phyloP scores from a whole-genome alignment of 768 basidiomycete species.

The Trametes gibbosa region DNA sequence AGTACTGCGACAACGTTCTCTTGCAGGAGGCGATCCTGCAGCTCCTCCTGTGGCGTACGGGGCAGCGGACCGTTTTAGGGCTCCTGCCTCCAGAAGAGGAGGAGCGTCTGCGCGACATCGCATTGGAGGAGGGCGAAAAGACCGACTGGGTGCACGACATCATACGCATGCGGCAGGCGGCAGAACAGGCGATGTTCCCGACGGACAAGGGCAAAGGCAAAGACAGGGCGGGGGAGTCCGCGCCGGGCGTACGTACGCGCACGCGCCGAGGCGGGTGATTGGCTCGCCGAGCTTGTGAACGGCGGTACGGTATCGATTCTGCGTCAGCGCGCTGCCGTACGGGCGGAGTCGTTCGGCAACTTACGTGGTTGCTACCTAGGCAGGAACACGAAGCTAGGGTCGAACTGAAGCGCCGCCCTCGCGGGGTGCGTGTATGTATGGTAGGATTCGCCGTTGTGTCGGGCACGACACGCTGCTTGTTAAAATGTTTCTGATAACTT shows the following conservation, averaged over 20 bases:
- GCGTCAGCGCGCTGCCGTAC: slow-evolving; percentile 8
- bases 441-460: not conserved
- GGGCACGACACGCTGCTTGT: not conserved
- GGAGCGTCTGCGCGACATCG: slow-evolving; percentile 47
- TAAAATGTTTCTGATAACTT: not conserved
- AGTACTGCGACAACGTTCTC: slow-evolving; percentile 75
- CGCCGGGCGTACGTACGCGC: slow-evolving; percentile 1
- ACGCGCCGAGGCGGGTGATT: slow-evolving; percentile 6
- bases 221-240: slow-evolving; percentile 5
- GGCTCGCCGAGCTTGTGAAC: not conserved
- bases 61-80: slow-evolving; percentile 48
- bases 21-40: slow-evolving; percentile 71
- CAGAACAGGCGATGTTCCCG: slow-evolving; percentile 21
- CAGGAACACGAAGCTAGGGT: too few species aligned
- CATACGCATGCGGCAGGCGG: slow-evolving; percentile 36
- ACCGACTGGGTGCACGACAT: slow-evolving; percentile 72
- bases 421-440: slow-evolving; percentile 5
- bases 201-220: slow-evolving; percentile 2
- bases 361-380: slow-evolving; percentile 6
- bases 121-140: slow-evolving; percentile 45
- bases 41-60: slow-evolving; percentile 69
- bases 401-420: too few species aligned
- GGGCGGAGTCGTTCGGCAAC: slow-evolving; percentile 8
- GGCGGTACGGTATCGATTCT: not conserved
- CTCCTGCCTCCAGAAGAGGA: slow-evolving; percentile 57